These are phyloP conservation scores for Ulota crispa DNA, from an alignment of 225 moss, liverwort and hornwort species.

Conservation along the genomic window DNA sequence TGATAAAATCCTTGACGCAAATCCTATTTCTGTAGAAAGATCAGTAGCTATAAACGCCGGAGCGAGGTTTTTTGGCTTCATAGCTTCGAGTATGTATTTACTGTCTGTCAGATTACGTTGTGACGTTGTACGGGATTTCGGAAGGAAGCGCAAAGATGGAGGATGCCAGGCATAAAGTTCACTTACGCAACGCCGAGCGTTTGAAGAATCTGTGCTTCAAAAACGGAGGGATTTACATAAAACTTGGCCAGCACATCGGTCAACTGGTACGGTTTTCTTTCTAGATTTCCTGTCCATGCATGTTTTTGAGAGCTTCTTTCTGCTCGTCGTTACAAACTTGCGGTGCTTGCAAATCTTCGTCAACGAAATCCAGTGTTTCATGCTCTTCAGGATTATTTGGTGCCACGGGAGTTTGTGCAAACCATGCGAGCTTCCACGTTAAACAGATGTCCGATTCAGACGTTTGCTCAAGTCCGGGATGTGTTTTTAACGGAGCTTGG, in stretches of 20 bases:
- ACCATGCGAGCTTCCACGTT: conserved; percentile 65
- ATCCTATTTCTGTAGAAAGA: too few species aligned
- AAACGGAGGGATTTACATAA: conserved; percentile 77
- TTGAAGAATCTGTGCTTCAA: conserved; percentile 69
- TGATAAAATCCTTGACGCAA: too few species aligned
- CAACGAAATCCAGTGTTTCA: not conserved
- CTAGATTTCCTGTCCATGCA: not conserved
- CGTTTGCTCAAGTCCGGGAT: conserved; percentile 66
- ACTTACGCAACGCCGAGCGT: conserved; percentile 60
- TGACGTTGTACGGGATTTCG: conserved; percentile 48
- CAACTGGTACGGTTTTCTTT: conserved; percentile 48
- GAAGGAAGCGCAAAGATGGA: conserved; percentile 57
- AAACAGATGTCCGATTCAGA: conserved; percentile 71
- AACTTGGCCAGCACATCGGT: conserved; percentile 71
- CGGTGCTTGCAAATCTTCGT: not conserved
- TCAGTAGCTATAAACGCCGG: too few species aligned
- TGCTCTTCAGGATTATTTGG: conserved; percentile 61
- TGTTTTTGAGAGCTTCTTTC: not conserved
- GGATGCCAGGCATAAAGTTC: conserved; percentile 54
- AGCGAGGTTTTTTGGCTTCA: not conserved
- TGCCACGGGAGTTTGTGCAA: conserved; percentile 67
- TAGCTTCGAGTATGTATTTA: not conserved
- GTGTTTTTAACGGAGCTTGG: conserved; percentile 72
- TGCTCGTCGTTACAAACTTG: not conserved
- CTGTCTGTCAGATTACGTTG: conserved; percentile 53